phyloP scores from a whole-genome alignment of 306 rosid species.

The Casuarina glauca region DNA sequence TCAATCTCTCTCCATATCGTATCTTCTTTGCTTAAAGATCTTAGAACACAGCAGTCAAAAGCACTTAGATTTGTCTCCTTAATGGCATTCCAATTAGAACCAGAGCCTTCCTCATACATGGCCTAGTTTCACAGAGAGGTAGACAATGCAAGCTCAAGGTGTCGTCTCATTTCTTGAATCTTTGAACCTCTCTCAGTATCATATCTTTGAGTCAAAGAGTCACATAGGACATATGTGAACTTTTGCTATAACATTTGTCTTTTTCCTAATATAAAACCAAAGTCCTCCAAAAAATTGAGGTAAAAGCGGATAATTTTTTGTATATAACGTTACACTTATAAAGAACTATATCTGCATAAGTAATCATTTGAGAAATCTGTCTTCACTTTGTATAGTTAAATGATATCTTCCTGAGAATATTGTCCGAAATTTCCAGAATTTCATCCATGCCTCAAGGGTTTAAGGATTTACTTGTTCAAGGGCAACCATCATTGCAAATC shows the following conservation, averaged over 20 bases:
- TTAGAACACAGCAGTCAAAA: background rate
- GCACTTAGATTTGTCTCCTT: background rate
- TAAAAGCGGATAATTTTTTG: background rate
- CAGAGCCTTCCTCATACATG: background rate
- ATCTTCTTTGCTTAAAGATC: too few relatives aligned
- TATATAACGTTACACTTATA: background rate
- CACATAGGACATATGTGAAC: background rate
- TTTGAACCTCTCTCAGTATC: background rate
- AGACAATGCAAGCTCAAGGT: background rate
- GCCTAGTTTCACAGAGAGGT: background rate
- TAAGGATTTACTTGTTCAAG: background rate
- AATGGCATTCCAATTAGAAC: background rate
- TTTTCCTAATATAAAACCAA: background rate
- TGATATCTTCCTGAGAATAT: background rate
- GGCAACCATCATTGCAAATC: background rate
- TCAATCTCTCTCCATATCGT: too few relatives aligned
- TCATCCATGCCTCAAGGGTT: background rate
- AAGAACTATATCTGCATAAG: background rate
- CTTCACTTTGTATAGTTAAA: background rate
- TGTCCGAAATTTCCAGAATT: background rate
- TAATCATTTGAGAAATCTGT: background rate
- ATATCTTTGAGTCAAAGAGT: background rate
- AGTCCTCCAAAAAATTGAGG: background rate
- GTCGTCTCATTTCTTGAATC: background rate
- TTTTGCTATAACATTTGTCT: background rate